Percentiles rank a stretch among this genome's conserved stretches.
phyloP scores from a whole-genome alignment of 2,329 filamentous ascomycete genomes.

The Scedosporium aurantiacum region DNA sequence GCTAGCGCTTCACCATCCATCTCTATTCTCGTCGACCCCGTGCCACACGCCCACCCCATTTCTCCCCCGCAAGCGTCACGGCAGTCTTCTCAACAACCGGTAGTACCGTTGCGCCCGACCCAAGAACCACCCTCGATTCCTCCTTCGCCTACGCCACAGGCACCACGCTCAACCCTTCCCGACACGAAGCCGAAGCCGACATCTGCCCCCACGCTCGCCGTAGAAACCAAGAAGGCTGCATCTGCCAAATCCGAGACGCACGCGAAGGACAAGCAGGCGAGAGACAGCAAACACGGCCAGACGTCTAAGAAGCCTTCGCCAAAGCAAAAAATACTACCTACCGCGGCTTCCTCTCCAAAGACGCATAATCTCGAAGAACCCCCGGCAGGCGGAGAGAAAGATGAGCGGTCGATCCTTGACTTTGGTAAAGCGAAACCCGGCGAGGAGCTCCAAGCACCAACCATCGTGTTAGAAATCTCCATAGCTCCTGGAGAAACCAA shows the following conservation, averaged over 20 bases:
- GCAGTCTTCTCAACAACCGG: constrained; percentile 7
- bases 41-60: constrained; percentile 19
- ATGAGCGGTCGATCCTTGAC: constrained; percentile 45
- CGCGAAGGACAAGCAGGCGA: not conserved
- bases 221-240: constrained; percentile 26
- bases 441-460: constrained; percentile 53
- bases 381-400: constrained; percentile 15
- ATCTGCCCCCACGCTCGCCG: constrained; percentile 20
- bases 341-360: constrained; percentile 33
- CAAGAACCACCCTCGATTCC: constrained; percentile 27
- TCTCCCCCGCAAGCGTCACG: constrained; percentile 21
- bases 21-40: constrained; percentile 72
- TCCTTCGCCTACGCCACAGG: constrained; percentile 28
- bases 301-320: constrained; percentile 32
- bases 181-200: constrained; percentile 10
- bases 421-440: constrained; percentile 49
- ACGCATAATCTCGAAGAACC: constrained; percentile 38
- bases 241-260: not conserved
- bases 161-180: constrained; percentile 15
- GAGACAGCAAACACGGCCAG: constrained; percentile 7
- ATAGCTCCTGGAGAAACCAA: constrained; percentile 67
- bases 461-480: constrained; percentile 73
- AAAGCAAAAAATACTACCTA: constrained; percentile 30
- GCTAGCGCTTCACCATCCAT: constrained; percentile 89
- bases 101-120: not conserved